Evolutionary conservation across 805 yeast species (phyloP).

Genomic region (Saccharomycopsis fibuligera): DNA sequence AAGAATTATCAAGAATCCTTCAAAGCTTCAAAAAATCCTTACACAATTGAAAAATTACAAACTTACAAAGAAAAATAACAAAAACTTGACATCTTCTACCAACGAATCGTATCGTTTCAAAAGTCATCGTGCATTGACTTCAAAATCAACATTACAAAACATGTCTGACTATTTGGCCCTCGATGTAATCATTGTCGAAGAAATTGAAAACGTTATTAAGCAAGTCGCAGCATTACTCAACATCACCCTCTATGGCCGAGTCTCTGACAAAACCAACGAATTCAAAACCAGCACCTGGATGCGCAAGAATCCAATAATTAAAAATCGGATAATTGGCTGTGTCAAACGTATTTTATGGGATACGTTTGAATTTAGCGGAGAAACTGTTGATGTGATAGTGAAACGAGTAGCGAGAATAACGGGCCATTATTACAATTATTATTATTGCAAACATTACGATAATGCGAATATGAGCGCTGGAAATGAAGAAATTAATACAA

Average conservation of each 20-base stretch:
- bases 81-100: background rate
- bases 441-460: background rate
- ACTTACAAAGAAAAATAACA: background rate
- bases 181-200: slow-evolving; percentile 10
- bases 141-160: slow-evolving; percentile 6
- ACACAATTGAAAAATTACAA: slow-evolving; percentile 1
- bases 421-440: slow-evolving; percentile 13
- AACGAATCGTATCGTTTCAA: background rate
- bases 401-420: slow-evolving; percentile 12
- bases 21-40: background rate
- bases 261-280: background rate
- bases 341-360: slow-evolving; percentile 19
- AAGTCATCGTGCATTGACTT: slow-evolving; percentile 4
- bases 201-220: slow-evolving; percentile 12
- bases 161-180: slow-evolving; percentile 7
- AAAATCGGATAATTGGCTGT: slow-evolving; percentile 9
- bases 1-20: background rate
- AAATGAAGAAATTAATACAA: background rate
- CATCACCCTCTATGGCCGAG: slow-evolving; percentile 11
- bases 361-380: slow-evolving; percentile 11
- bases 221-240: slow-evolving; percentile 6
- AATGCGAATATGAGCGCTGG: too few species aligned
- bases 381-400: slow-evolving; percentile 4
- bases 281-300: slow-evolving; percentile 13
- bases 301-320: slow-evolving; percentile 6